A percentile compares a stretch with the other conserved stretches of the same genome.
These are phyloP conservation scores for Spiromastix sp. DNA, from an alignment of 2,329 filamentous ascomycete species.

Conservation along the genomic window DNA sequence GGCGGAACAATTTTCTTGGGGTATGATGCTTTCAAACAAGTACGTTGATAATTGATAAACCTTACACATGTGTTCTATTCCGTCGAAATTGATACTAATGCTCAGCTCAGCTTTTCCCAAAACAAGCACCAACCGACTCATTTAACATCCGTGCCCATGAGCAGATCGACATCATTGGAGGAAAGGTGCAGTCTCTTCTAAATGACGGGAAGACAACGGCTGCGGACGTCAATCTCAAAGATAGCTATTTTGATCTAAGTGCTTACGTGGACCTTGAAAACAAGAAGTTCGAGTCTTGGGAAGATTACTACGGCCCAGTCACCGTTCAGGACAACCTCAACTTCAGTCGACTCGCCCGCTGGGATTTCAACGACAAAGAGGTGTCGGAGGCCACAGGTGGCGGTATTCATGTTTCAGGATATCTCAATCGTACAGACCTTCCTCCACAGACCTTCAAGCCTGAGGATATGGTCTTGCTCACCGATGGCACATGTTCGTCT, in stretches of 20 bases:
- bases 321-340: slow-evolving; percentile 22
- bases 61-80: not conserved
- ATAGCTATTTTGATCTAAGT: slow-evolving; percentile 9
- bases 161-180: slow-evolving; percentile 26
- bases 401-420: slow-evolving; percentile 22
- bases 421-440: slow-evolving; percentile 15
- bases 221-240: slow-evolving; percentile 6
- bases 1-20: slow-evolving; percentile 44
- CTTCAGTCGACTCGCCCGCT: slow-evolving; percentile 24
- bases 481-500: slow-evolving; percentile 49
- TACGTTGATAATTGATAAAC: slow-evolving; percentile 3
- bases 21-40: slow-evolving; percentile 42
- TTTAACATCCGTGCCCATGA: slow-evolving; percentile 38
- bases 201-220: slow-evolving; percentile 6
- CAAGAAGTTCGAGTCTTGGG: slow-evolving; percentile 32
- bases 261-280: slow-evolving; percentile 18
- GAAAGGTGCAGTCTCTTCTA: slow-evolving; percentile 15
- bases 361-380: slow-evolving; percentile 15
- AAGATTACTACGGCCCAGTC: slow-evolving; percentile 14
- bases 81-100: not conserved
- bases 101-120: slow-evolving; percentile 37
- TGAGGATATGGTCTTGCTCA: slow-evolving; percentile 32
- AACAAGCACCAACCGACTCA: slow-evolving; percentile 33
- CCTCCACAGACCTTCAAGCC: slow-evolving; percentile 20
- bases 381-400: slow-evolving; percentile 15